phyloP scores from a whole-genome alignment of 805 yeast species.

The Cyberlindnera veronae region DNA sequence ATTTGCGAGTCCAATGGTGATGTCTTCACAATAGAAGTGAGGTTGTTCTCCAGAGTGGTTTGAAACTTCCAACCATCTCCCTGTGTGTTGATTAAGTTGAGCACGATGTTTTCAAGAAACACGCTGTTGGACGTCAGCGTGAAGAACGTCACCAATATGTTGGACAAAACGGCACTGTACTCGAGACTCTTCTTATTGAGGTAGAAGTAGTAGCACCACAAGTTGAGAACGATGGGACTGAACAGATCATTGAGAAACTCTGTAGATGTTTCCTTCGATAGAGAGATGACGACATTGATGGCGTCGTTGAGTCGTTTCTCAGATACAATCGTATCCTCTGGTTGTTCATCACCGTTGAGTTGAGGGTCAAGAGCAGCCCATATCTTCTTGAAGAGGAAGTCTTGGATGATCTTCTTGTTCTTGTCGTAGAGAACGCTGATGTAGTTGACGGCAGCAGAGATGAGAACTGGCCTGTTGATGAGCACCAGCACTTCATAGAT shows the following conservation, averaged over 20 bases:
- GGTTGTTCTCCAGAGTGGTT: constrained; percentile 33
- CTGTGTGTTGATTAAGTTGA: constrained; percentile 31
- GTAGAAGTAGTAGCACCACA: constrained; percentile 38
- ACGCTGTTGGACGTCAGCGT: constrained; percentile 28
- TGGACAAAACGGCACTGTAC: constrained; percentile 31
- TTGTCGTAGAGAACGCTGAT: constrained; percentile 47
- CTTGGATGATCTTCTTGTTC: constrained; percentile 48
- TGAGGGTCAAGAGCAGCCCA: constrained; percentile 44
- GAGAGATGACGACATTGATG: constrained; percentile 61
- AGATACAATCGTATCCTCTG: constrained; percentile 33
- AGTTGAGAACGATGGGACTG: constrained; percentile 27
- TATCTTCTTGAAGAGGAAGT: constrained; percentile 53
- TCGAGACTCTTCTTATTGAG: constrained; percentile 28
- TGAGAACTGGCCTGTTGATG: constrained; percentile 58
- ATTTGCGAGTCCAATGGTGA: constrained; percentile 3
- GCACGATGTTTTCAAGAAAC: constrained; percentile 25
- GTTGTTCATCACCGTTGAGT: constrained; percentile 15
- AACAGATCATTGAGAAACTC: constrained; percentile 34
- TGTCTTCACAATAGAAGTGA: constrained; percentile 32
- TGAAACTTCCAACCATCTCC: constrained; percentile 35
- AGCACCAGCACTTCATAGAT: constrained; percentile 53
- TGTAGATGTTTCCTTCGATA: constrained; percentile 43
- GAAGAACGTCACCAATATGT: constrained; percentile 33
- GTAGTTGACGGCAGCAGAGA: constrained; percentile 53
- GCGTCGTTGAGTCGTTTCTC: constrained; percentile 56